Evolutionary conservation across 805 yeast genomes (phyloP).

Genomic region (Cyberlindnera euphorbiae): DNA sequence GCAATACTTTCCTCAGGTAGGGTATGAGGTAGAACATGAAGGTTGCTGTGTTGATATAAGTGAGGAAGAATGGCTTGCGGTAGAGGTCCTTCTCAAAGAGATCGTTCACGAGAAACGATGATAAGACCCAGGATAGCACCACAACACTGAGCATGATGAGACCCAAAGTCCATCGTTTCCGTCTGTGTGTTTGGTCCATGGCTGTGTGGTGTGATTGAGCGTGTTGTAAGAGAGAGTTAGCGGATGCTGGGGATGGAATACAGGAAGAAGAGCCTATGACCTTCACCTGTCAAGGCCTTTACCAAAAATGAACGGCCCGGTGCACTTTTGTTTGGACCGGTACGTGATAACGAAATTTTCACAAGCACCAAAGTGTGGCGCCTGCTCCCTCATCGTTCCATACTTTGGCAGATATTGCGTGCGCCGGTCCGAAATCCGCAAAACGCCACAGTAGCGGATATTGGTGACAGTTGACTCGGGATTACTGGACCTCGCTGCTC

Average conservation of each 20-base stretch:
- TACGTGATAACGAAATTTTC: slow-evolving; percentile 1
- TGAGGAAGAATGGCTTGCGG: slow-evolving; percentile 86
- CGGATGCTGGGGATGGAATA: not conserved
- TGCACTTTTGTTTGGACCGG: not conserved
- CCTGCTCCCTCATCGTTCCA: not conserved
- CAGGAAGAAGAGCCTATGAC: too few relatives aligned
- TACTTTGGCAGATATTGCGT: too few relatives aligned
- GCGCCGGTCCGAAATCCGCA: too few relatives aligned
- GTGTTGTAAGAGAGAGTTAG: not conserved
- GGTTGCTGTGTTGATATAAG: slow-evolving; percentile 85
- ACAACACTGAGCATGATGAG: slow-evolving; percentile 68
- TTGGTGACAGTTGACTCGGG: too few relatives aligned
- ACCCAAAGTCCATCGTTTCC: slow-evolving; percentile 66
- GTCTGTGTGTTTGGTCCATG: slow-evolving; percentile 13
- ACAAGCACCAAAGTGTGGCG: not conserved
- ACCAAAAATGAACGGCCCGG: too few relatives aligned
- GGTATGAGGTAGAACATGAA: slow-evolving; percentile 77
- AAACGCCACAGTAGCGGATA: too few relatives aligned
- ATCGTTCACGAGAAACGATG: slow-evolving; percentile 79
- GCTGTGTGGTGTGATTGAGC: not conserved
- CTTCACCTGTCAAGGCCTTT: too few relatives aligned
- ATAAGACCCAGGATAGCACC: slow-evolving; percentile 84
- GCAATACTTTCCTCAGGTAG: slow-evolving; percentile 30
- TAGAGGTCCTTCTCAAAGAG: slow-evolving; percentile 66
- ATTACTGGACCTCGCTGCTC: too few relatives aligned